Percentiles rank a stretch among this genome's conserved stretches.
Evolutionary conservation across 768 basidiomycete genomes (phyloP).

Genomic region (Collybia nuda): DNA sequence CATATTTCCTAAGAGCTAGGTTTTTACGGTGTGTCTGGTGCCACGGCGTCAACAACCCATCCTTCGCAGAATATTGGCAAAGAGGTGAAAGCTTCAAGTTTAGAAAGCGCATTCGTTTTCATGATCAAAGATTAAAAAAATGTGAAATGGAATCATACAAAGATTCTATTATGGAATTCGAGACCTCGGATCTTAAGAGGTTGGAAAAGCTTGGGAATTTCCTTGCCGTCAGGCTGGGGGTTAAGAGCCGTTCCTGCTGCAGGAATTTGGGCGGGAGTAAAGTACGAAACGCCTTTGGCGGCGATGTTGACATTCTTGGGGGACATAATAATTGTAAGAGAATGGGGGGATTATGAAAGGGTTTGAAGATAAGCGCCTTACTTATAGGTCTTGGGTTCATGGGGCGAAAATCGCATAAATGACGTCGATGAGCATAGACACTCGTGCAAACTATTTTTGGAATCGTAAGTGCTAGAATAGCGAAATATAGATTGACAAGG

Average conservation of each 20-base stretch:
- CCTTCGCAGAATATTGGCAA: constrained; percentile 58
- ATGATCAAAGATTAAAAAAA: neutral
- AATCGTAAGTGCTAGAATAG: too few relatives aligned
- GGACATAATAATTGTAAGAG: neutral
- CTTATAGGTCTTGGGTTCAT: too few relatives aligned
- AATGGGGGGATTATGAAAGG: too few relatives aligned
- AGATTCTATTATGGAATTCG: constrained; percentile 51
- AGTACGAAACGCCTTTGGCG: neutral
- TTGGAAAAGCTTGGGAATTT: constrained; percentile 1
- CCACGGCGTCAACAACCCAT: constrained; percentile 54
- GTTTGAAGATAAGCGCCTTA: too few relatives aligned
- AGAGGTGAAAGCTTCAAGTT: constrained; percentile 59
- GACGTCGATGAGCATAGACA: too few relatives aligned
- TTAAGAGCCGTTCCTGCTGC: constrained; percentile 52
- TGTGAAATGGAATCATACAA: constrained; percentile 35
- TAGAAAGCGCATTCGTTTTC: too few relatives aligned
- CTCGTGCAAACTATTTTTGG: too few relatives aligned
- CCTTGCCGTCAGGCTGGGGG: constrained; percentile 29
- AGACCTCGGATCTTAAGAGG: constrained; percentile 46
- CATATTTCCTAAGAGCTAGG: constrained; percentile 20
- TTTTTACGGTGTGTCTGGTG: constrained; percentile 61
- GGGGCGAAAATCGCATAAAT: too few relatives aligned
- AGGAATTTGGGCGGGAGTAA: neutral
- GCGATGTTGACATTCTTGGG: neutral
- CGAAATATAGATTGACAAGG: too few relatives aligned